phyloP scores from a whole-genome alignment of 768 basidiomycete genomes.

The Auriscalpium vulgare region DNA sequence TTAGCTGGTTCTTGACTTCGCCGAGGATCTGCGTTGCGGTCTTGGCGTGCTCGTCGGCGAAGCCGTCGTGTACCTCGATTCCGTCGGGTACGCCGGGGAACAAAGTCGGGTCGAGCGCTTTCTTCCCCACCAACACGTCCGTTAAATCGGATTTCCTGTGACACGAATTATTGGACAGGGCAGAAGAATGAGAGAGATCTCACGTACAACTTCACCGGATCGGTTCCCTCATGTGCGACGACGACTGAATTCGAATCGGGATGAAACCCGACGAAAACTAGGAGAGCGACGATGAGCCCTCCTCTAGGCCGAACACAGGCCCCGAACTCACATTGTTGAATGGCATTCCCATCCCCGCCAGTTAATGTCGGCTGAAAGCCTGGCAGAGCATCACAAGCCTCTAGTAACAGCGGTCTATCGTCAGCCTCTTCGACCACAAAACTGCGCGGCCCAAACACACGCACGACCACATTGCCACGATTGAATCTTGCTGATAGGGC shows the following conservation, averaged over 20 bases:
- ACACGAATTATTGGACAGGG: not conserved
- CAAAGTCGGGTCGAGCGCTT: constrained; percentile 4
- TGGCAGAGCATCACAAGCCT: constrained; percentile 33
- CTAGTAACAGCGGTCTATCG: constrained; percentile 13
- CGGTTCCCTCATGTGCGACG: constrained; percentile 13
- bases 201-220: constrained; percentile 7
- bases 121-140: not conserved
- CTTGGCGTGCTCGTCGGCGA: constrained; percentile 7
- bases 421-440: not conserved
- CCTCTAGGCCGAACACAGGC: too few relatives aligned
- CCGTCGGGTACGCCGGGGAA: constrained; percentile 3
- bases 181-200: not conserved
- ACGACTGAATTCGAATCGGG: constrained; percentile 8
- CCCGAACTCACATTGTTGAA: constrained; percentile 37
- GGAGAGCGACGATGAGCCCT: not conserved
- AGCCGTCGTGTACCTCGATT: constrained; percentile 6
- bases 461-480: constrained; percentile 40
- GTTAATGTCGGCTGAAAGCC: constrained; percentile 32
- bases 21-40: constrained; percentile 8
- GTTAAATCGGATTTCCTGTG: constrained; percentile 6
- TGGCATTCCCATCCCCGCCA: constrained; percentile 42
- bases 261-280: constrained; percentile 15
- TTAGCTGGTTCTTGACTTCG: constrained; percentile 10
- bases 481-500: constrained; percentile 27
- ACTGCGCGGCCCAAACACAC: constrained; percentile 6